Evolutionary conservation across 2,329 filamentous ascomycete species (phyloP).

Genomic region (Cyphellophora europaea): DNA sequence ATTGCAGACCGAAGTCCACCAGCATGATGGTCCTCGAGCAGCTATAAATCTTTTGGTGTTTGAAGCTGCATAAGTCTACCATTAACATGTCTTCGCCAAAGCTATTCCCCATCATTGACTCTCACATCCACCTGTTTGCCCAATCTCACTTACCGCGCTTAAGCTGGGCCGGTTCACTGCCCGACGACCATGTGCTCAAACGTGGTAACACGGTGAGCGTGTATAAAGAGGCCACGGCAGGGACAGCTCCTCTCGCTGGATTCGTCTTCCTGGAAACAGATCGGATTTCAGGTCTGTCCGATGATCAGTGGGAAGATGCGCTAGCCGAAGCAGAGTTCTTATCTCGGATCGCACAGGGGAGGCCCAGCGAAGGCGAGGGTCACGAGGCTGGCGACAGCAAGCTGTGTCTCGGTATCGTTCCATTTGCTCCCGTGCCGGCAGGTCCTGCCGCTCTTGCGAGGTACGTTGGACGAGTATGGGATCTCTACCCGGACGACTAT

Average conservation of each 20-base stretch:
- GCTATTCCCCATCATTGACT: slow-evolving; percentile 59
- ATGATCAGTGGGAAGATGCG: slow-evolving; percentile 55
- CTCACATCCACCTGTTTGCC: slow-evolving; percentile 85
- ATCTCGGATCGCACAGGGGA: slow-evolving; percentile 54
- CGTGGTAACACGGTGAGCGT: slow-evolving; percentile 56
- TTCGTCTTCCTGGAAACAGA: slow-evolving; percentile 82
- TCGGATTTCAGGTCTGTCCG: slow-evolving; percentile 51
- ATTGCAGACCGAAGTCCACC: too few relatives aligned
- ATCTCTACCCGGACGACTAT: slow-evolving; percentile 45
- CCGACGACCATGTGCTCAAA: slow-evolving; percentile 48
- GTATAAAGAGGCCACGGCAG: slow-evolving; percentile 41
- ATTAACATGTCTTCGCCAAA: not conserved
- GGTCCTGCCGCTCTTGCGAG: slow-evolving; percentile 49
- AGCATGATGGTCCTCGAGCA: too few relatives aligned
- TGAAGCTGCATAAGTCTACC: too few relatives aligned
- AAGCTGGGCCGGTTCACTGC: slow-evolving; percentile 52
- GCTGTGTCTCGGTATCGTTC: slow-evolving; percentile 61
- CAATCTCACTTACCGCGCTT: slow-evolving; percentile 56
- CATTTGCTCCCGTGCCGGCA: slow-evolving; percentile 76
- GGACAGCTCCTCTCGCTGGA: slow-evolving; percentile 45
- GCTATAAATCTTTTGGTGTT: too few relatives aligned
- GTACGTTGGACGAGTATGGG: slow-evolving; percentile 56
- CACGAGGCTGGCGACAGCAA: slow-evolving; percentile 42
- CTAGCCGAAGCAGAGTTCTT: slow-evolving; percentile 65
- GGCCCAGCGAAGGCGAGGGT: slow-evolving; percentile 48